A percentile compares a stretch with the other conserved stretches of the same genome.
These are phyloP conservation scores for Phanerodontia chrysosporium DNA, from an alignment of 768 basidiomycete species.

Conservation along the genomic window DNA sequence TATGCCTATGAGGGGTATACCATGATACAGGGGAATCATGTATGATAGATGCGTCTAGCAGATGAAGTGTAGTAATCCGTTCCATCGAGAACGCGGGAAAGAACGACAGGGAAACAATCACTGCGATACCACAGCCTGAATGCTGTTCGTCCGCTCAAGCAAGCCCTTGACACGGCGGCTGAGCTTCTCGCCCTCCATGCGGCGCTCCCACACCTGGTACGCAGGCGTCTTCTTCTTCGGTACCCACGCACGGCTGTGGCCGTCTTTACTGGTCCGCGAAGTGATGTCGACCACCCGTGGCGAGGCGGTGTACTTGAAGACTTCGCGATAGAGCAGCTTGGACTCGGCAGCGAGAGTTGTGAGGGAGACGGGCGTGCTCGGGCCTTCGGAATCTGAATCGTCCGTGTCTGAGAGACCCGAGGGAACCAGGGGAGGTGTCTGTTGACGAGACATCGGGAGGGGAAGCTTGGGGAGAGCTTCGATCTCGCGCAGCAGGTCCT, in stretches of 20 bases:
- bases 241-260: constrained; percentile 57
- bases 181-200: constrained; percentile 70
- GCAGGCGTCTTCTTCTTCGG: constrained; percentile 79
- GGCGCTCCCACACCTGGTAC: constrained; percentile 74
- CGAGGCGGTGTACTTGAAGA: constrained; percentile 79
- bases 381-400: constrained; percentile 49
- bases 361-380: constrained; percentile 45
- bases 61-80: not conserved
- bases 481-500: constrained; percentile 83
- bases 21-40: constrained; percentile 3
- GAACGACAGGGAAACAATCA: not conserved
- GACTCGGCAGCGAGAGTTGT: constrained; percentile 76
- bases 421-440: constrained; percentile 65
- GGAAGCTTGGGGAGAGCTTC: constrained; percentile 67
- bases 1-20: constrained; percentile 8
- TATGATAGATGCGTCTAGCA: not conserved
- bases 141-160: constrained; percentile 56
- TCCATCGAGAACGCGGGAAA: not conserved
- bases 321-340: constrained; percentile 83
- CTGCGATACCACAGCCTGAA: constrained; percentile 1
- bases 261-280: constrained; percentile 43
- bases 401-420: constrained; percentile 65
- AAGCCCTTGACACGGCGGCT: constrained; percentile 66
- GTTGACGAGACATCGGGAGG: constrained; percentile 39
- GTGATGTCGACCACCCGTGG: constrained; percentile 86